Percentiles rank a stretch among this genome's conserved stretches.
These are phyloP conservation scores for Phytophthora multivora DNA, from an alignment of 352 stramenopile species.

Conservation along the genomic window DNA sequence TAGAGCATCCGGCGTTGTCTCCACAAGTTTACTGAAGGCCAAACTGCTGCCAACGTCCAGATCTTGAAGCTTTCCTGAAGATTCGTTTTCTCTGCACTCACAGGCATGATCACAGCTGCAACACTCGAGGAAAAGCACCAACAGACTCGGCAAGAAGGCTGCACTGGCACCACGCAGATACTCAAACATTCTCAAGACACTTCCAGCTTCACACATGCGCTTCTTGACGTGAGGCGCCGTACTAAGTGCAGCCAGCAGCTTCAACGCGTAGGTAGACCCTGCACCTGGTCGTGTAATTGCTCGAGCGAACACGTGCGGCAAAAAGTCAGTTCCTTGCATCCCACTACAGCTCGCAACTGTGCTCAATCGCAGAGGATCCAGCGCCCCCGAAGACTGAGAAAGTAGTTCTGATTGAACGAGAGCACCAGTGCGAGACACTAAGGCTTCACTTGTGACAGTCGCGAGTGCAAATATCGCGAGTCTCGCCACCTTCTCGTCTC, in stretches of 20 bases:
- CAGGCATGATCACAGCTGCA: conserved; percentile 28
- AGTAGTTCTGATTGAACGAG: conserved; percentile 23
- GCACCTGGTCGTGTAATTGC: conserved; percentile 25
- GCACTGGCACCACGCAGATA: conserved; percentile 40
- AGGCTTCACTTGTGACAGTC: conserved; percentile 34
- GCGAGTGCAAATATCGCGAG: conserved; percentile 58
- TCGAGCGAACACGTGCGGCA: conserved; percentile 30
- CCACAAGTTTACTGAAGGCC: conserved; percentile 47
- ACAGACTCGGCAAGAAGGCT: conserved; percentile 33
- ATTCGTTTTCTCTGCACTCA: conserved; percentile 1
- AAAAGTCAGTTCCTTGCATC: conserved; percentile 20
- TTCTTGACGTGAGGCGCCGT: conserved; percentile 24
- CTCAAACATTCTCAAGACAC: conserved; percentile 33
- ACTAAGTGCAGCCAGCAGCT: conserved; percentile 41
- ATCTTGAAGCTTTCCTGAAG: not conserved
- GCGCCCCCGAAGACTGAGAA: not conserved
- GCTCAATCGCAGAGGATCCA: conserved; percentile 19
- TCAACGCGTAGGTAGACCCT: conserved; percentile 48
- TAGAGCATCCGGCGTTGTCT: conserved; percentile 26
- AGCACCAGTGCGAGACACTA: conserved; percentile 25
- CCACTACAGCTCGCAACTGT: conserved; percentile 22
- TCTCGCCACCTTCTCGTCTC: conserved; percentile 43
- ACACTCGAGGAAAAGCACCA: conserved; percentile 51
- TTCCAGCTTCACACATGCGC: conserved; percentile 28
- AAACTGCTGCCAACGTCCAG: conserved; percentile 11